Evolutionary conservation across 2,329 filamentous ascomycete species (phyloP), one percentile per base, ranked within the genome.

Genomic region (Periconia sp.): DNA sequence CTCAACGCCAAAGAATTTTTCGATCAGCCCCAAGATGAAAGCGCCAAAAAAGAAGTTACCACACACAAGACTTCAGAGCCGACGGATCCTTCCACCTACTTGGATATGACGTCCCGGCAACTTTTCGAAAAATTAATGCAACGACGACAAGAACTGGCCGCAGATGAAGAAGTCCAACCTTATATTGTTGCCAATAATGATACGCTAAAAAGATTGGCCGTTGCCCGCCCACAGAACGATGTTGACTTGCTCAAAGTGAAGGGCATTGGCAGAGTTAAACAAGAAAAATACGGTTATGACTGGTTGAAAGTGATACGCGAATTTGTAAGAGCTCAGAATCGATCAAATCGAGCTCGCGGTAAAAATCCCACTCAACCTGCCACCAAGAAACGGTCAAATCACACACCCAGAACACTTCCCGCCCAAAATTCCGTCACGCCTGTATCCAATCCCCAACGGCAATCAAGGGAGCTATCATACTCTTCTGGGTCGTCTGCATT

Each of bases 231-330:
- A 6, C 31, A 46, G 1, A 48, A 60, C 14, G 51, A 59, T 8
- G 54, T 57, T 1, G 47, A 57, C 2, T 41, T 74, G 18, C 51
- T 65, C 6, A 27, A 52, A 13, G 50, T 73, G 14, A 63, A 63
- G 33, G 70, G 68, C 1, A 58, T 74, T 11, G 66, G 68, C 3
- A 48, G 54, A 17, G 18, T 46, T 3, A 48, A 56, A 8, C 45
- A 55, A 35, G 49, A 60, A 19, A 62, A 57, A 20, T 72, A 69
- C 23, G 72, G 71, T 1, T 49, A 61, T 1, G 59, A 58, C 7
- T 69, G 65, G 62, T 56, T 74, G 2, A 55, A 65, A 14, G 53
- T 67, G 11, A 64, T 72, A 6, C 49, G 54, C 3, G 44, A 52
- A 1, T 27, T 27, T 8, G 23, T 27, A 27, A 27, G 8, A 27